Evolutionary conservation across 257 asterid genomes (phyloP).

Genomic region (Voacanga thouarsii): DNA sequence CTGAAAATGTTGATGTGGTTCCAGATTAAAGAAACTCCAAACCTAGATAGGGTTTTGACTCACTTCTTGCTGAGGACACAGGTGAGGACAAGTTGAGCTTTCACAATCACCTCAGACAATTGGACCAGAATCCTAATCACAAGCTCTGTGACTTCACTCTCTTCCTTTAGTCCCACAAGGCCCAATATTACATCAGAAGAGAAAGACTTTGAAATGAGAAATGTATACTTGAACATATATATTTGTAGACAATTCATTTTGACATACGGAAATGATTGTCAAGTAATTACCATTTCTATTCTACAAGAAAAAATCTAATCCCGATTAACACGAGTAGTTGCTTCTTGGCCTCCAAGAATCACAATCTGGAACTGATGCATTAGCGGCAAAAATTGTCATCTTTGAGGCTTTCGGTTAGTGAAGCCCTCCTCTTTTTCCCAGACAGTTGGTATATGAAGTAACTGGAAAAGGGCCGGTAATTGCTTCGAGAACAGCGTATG

Average conservation of each 20-base stretch:
- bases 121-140: slow-evolving; percentile 1
- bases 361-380: background rate
- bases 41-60: slow-evolving; percentile 11
- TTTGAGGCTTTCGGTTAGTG: too few species aligned
- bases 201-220: too few species aligned
- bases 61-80: background rate
- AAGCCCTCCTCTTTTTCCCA: background rate
- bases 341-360: background rate
- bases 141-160: background rate
- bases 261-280: too few species aligned
- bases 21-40: slow-evolving; percentile 8
- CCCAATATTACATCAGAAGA: background rate
- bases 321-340: too few species aligned
- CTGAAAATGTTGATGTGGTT: slow-evolving; percentile 10
- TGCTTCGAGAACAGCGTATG: background rate
- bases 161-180: background rate
- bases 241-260: background rate
- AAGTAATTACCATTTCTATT: too few species aligned
- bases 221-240: background rate
- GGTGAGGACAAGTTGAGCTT: background rate
- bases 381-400: too few species aligned
- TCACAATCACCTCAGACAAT: background rate
- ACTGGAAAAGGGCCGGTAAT: background rate
- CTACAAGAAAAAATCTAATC: too few species aligned
- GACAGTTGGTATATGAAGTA: background rate